Evolutionary conservation across 768 basidiomycete genomes (phyloP).

Genomic region (Termitomyces sp.): DNA sequence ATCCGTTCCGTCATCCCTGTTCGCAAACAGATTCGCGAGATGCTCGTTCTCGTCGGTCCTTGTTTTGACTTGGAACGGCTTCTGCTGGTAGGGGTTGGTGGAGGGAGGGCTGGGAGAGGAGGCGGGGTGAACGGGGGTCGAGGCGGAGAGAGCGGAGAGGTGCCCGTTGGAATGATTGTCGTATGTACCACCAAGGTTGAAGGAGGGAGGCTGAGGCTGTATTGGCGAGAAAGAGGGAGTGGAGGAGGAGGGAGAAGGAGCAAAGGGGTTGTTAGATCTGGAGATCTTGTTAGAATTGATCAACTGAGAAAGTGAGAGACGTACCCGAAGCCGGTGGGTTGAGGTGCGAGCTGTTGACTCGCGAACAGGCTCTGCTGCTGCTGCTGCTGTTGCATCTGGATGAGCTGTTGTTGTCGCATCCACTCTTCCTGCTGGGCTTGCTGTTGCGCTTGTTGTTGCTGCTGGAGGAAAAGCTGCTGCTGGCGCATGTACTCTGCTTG

Average conservation of each 20-base stretch:
- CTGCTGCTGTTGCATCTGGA: slow-evolving; percentile 51
- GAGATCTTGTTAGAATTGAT: slow-evolving; percentile 14
- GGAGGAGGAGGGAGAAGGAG: slow-evolving; percentile 38
- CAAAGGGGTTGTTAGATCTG: slow-evolving; percentile 97
- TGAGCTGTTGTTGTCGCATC: slow-evolving; percentile 38
- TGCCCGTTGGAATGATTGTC: slow-evolving; percentile 46
- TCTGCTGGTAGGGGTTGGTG: slow-evolving; percentile 21
- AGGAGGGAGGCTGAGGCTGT: slow-evolving; percentile 41
- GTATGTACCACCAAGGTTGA: slow-evolving; percentile 72
- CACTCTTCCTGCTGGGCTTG: slow-evolving; percentile 44
- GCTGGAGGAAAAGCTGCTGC: slow-evolving; percentile 62
- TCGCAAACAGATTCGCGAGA: slow-evolving; percentile 81
- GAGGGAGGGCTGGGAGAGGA: slow-evolving; percentile 17
- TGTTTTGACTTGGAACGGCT: slow-evolving; percentile 35
- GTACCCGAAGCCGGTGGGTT: slow-evolving; percentile 78
- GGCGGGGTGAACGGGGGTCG: slow-evolving; percentile 26
- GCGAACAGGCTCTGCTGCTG: slow-evolving; percentile 46
- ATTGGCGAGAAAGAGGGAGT: slow-evolving; percentile 24
- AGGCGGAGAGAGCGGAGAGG: slow-evolving; percentile 36
- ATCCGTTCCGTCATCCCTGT: slow-evolving; percentile 89
- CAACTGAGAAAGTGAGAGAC: slow-evolving; percentile 20
- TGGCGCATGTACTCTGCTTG: slow-evolving; percentile 73
- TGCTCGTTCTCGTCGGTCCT: slow-evolving; percentile 61
- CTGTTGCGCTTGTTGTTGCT: slow-evolving; percentile 48
- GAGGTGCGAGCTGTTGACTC: slow-evolving; percentile 25